A percentile compares a stretch with the other conserved stretches of the same genome.
These are phyloP conservation scores for Saccharomycopsis babjevae DNA, from an alignment of 805 yeast species.

Conservation along the genomic window DNA sequence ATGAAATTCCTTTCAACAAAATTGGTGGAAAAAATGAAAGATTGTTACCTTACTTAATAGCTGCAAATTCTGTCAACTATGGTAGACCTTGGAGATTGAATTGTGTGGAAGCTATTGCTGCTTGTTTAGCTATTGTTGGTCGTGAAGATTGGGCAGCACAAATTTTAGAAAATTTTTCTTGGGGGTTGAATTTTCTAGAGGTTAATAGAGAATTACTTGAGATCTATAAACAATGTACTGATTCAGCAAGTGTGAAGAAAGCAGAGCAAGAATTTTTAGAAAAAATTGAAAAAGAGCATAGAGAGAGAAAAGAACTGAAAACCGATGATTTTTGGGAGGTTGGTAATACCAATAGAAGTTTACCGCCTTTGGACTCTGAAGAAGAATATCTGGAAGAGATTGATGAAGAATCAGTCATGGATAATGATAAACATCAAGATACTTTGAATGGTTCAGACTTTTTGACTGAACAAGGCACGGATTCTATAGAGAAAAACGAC, in stretches of 20 bases:
- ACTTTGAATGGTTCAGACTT: too few relatives aligned
- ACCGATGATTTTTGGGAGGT: conserved; percentile 58
- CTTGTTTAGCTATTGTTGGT: conserved; percentile 91
- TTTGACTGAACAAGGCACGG: too few relatives aligned
- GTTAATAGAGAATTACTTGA: conserved; percentile 72
- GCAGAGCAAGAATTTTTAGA: conserved; percentile 74
- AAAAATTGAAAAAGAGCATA: conserved; percentile 53
- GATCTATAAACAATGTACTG: conserved; percentile 70
- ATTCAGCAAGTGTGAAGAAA: conserved; percentile 55
- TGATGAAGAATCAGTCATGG: conserved; percentile 20
- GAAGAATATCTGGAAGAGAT: conserved; percentile 23
- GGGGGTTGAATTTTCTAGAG: conserved; percentile 86
- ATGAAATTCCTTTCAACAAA: conserved; percentile 87
- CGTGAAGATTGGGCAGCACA: conserved; percentile 80
- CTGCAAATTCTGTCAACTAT: conserved; percentile 94
- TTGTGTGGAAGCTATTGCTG: conserved; percentile 96
- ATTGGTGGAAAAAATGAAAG: conserved; percentile 89
- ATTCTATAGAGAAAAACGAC: too few relatives aligned
- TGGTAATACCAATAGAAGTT: conserved; percentile 61
- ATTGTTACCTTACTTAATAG: conserved; percentile 80
- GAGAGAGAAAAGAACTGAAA: conserved; percentile 46
- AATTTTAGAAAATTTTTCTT: conserved; percentile 69
- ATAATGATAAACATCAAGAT: conserved; percentile 10
- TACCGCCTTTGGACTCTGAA: conserved; percentile 15
- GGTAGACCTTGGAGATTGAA: conserved; percentile 93